These are phyloP conservation scores for Termitomyces sp. DNA, from an alignment of 768 basidiomycete species.

Conservation along the genomic window DNA sequence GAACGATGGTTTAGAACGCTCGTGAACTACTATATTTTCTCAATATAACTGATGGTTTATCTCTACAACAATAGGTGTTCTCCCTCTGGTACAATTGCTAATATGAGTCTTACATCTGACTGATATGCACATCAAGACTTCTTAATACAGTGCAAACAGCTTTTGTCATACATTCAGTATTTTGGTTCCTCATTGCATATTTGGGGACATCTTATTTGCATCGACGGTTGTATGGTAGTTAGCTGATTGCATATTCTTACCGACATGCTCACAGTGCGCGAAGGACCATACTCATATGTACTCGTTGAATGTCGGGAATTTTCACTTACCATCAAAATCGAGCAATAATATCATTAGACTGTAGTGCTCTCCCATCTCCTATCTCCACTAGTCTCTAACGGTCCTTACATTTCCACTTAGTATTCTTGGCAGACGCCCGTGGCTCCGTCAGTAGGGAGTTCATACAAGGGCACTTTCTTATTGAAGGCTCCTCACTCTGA, in stretches of 20 bases:
- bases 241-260: background rate
- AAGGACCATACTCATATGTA: background rate
- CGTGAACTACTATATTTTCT: background rate
- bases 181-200: background rate
- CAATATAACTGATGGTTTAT: background rate
- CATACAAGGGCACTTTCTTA: background rate
- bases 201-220: background rate
- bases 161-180: background rate
- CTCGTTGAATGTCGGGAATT: background rate
- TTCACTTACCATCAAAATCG: background rate
- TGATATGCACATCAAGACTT: background rate
- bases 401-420: background rate
- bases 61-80: background rate
- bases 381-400: background rate
- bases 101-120: background rate
- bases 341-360: conserved; percentile 1
- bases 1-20: conserved; percentile 2
- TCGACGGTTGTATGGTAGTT: background rate
- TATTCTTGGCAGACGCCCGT: conserved; percentile 1
- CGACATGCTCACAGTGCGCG: background rate
- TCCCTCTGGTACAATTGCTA: background rate
- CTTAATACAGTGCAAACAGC: conserved; percentile 3
- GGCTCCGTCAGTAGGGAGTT: background rate
- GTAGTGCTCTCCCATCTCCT: background rate
- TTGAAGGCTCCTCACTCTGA: too few relatives aligned